phyloP scores from a whole-genome alignment of 2,329 filamentous ascomycete species.

The Microdochium bolleyi region DNA sequence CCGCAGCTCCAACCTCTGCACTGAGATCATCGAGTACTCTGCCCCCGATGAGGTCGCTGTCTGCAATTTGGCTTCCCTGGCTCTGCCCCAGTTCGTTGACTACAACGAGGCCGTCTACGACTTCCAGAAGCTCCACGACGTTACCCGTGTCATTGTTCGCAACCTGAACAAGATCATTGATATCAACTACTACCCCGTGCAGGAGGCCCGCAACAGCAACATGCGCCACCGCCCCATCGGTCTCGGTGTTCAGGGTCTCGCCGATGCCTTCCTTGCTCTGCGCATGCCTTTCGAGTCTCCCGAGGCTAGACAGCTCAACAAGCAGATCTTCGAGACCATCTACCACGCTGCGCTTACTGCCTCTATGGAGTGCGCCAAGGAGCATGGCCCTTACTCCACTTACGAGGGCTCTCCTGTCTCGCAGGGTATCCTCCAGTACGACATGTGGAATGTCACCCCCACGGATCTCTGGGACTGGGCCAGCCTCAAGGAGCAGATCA shows the following conservation, averaged over 20 bases:
- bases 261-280: slow-evolving; percentile 94
- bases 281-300: slow-evolving; percentile 95
- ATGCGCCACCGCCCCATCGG: slow-evolving; percentile 94
- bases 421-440: slow-evolving; percentile 92
- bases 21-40: slow-evolving; percentile 96
- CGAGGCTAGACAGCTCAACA: slow-evolving; percentile 89
- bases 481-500: slow-evolving; percentile 79
- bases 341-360: slow-evolving; percentile 92
- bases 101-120: slow-evolving; percentile 79
- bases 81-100: slow-evolving; percentile 86
- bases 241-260: slow-evolving; percentile 94
- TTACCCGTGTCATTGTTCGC: slow-evolving; percentile 82
- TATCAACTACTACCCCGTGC: slow-evolving; percentile 96
- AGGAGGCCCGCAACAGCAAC: slow-evolving; percentile 90
- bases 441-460: slow-evolving; percentile 96
- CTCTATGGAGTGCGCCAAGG: slow-evolving; percentile 78
- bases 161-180: slow-evolving; percentile 99
- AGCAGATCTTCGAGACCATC: slow-evolving; percentile 98
- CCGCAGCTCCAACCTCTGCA: slow-evolving; percentile 97
- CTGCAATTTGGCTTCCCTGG: slow-evolving; percentile 93
- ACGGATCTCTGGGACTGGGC: slow-evolving; percentile 97
- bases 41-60: slow-evolving; percentile 97
- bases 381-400: slow-evolving; percentile 76
- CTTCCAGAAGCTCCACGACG: slow-evolving; percentile 94
- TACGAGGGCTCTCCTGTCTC: slow-evolving; percentile 93